These are phyloP conservation scores for Lonicera japonica DNA, from an alignment of 129 eudicot genomes.

Conservation along the genomic window DNA sequence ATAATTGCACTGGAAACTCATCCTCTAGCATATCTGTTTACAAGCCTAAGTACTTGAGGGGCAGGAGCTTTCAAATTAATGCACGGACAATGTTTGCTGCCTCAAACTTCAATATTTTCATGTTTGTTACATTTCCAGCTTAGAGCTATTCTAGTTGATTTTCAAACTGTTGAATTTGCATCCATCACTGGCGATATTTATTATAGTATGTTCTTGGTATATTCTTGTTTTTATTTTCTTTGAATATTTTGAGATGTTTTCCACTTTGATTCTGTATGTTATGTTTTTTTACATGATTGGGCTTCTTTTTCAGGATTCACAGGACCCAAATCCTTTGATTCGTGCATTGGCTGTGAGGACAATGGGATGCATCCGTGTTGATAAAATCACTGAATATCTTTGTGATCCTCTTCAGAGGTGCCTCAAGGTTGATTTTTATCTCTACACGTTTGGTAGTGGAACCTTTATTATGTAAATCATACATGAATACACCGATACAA, in stretches of 20 bases:
- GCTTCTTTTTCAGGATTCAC: constrained; percentile 68
- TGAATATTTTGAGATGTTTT: neutral
- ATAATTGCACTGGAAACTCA: neutral
- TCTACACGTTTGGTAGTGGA: neutral
- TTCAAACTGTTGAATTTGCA: neutral
- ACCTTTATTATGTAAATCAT: neutral
- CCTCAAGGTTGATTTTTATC: constrained; percentile 61
- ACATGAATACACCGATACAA: too few relatives aligned
- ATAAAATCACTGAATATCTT: constrained; percentile 93
- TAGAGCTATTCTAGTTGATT: neutral
- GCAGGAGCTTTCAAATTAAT: neutral
- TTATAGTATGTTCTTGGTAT: neutral
- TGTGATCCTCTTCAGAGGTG: constrained; percentile 99
- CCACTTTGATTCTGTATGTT: neutral
- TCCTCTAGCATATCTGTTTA: neutral
- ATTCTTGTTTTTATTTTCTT: too few relatives aligned
- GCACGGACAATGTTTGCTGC: neutral
- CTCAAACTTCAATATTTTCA: neutral
- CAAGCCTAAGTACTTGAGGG: neutral
- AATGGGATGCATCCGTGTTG: constrained; percentile 99
- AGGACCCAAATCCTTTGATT: constrained; percentile 96
- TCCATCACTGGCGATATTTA: neutral
- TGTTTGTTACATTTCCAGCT: neutral
- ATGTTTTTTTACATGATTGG: neutral
- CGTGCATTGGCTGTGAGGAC: constrained; percentile 99